phyloP scores from a whole-genome alignment of 2,329 filamentous ascomycete genomes.

The Cryphonectria radicalis region DNA sequence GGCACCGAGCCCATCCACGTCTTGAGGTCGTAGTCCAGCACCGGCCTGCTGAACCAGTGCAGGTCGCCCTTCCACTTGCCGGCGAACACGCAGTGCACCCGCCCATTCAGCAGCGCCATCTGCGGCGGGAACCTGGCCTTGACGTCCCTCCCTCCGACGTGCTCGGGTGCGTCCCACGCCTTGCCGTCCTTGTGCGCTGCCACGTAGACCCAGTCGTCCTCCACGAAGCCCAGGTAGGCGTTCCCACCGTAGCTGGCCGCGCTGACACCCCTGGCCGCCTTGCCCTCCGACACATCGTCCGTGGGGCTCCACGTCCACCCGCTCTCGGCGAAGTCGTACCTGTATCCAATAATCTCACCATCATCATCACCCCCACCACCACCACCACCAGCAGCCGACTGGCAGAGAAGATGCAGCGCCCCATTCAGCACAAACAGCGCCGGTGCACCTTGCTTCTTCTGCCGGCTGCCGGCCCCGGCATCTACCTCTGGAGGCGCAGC shows the following conservation, averaged over 20 bases:
- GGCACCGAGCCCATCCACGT: slow-evolving; percentile 67
- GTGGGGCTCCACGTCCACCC: slow-evolving; percentile 40
- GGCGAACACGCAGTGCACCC: slow-evolving; percentile 28
- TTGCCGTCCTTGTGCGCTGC: slow-evolving; percentile 21
- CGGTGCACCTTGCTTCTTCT: slow-evolving; percentile 36
- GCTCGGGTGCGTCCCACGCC: slow-evolving; percentile 16
- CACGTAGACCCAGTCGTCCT: slow-evolving; percentile 23
- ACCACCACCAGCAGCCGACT: slow-evolving; percentile 33
- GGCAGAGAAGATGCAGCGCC: slow-evolving; percentile 40
- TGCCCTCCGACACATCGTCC: slow-evolving; percentile 41
- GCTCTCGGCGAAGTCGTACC: slow-evolving; percentile 37
- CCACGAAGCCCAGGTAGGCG: slow-evolving; percentile 26
- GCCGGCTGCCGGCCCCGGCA: neutral
- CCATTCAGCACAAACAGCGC: slow-evolving; percentile 40
- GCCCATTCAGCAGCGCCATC: slow-evolving; percentile 26
- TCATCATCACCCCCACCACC: slow-evolving; percentile 32
- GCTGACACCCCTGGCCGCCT: slow-evolving; percentile 23
- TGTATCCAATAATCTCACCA: slow-evolving; percentile 38
- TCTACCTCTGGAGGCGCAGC: slow-evolving; percentile 25
- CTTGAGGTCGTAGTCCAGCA: slow-evolving; percentile 43
- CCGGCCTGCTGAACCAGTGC: slow-evolving; percentile 42
- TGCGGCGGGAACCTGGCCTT: slow-evolving; percentile 24
- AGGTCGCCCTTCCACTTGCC: slow-evolving; percentile 37
- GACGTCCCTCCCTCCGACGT: slow-evolving; percentile 12
- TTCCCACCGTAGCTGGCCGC: slow-evolving; percentile 25